Percentiles rank a stretch among this genome's conserved stretches.
phyloP scores from a whole-genome alignment of 257 asterid genomes.

The Ehretia macrophylla region DNA sequence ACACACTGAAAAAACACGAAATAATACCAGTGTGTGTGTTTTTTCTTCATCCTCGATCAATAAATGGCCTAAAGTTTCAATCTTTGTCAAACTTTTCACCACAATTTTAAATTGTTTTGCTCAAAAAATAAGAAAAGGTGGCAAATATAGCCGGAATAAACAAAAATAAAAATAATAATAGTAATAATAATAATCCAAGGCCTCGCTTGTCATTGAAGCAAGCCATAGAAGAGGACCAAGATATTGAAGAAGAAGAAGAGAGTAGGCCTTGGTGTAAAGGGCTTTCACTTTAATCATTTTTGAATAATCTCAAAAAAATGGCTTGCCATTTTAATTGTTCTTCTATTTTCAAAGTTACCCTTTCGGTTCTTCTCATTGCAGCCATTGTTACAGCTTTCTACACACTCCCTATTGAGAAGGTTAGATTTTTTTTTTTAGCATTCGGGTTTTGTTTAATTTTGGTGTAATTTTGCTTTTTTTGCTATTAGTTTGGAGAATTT shows the following conservation, averaged over 20 bases:
- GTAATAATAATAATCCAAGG: neutral
- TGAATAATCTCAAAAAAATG: constrained; percentile 37
- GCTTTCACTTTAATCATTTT: constrained; percentile 42
- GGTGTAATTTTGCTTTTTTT: neutral
- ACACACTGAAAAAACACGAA: neutral
- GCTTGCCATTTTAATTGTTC: constrained; percentile 56
- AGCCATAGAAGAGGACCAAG: constrained; percentile 3
- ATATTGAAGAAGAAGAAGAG: neutral
- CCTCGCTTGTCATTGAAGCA: constrained; percentile 11
- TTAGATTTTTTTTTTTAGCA: constrained; percentile 15
- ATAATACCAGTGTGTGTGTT: neutral
- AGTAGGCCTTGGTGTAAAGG: constrained; percentile 73
- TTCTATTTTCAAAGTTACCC: constrained; percentile 47
- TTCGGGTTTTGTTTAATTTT: neutral
- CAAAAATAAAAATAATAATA: constrained; percentile 7
- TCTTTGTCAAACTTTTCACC: neutral
- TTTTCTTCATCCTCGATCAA: neutral
- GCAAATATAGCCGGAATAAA: constrained; percentile 15
- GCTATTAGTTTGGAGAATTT: too few species aligned
- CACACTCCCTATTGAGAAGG: constrained; percentile 94
- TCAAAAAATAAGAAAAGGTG: constrained; percentile 24
- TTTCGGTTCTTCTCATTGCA: constrained; percentile 54
- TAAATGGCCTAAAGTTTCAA: constrained; percentile 13
- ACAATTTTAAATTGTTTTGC: neutral
- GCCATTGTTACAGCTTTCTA: constrained; percentile 67